Percentiles rank a stretch among this genome's conserved stretches.
Conservation (phyloP, 805 yeast genomes). For the Saturnispora quitensis region DNA sequence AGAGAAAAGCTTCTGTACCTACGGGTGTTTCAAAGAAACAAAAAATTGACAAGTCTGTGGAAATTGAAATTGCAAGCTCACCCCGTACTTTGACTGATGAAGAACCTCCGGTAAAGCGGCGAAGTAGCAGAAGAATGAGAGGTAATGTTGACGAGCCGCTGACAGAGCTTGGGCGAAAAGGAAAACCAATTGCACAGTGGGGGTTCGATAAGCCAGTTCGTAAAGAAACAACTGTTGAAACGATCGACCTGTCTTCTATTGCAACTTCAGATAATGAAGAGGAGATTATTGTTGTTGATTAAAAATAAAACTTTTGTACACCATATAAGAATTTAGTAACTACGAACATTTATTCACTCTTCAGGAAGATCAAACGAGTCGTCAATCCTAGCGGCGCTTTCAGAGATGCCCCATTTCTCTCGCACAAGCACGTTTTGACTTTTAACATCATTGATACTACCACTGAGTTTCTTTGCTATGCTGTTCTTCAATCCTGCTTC, state of each 20-base stretch:
- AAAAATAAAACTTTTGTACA: background rate
- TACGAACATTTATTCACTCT: background rate
- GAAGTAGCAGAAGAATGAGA: background rate
- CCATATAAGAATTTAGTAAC: background rate
- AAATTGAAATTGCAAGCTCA: background rate
- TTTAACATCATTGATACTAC: constrained; percentile 22
- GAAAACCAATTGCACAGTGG: constrained; percentile 2
- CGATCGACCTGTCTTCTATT: background rate
- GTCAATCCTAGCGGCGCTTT: constrained; percentile 28
- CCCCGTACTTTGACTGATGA: background rate
- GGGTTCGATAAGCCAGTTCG: background rate
- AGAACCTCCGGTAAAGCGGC: background rate
- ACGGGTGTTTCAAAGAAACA: background rate
- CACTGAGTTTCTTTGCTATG: constrained; percentile 20
- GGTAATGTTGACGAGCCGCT: background rate
- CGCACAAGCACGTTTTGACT: constrained; percentile 20
- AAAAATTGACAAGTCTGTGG: background rate
- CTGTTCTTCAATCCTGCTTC: constrained; percentile 25
- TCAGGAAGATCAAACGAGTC: constrained; percentile 17
- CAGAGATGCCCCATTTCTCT: constrained; percentile 30
- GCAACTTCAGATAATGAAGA: background rate
- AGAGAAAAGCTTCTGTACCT: background rate
- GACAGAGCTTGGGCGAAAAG: background rate
- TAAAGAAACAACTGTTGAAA: constrained; percentile 4
- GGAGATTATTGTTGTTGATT: constrained; percentile 9